A percentile compares a stretch with the other conserved stretches of the same genome.
phyloP scores from a whole-genome alignment of 192 early-diverging fungal genomes.

The Dimargaris cristalligena region DNA sequence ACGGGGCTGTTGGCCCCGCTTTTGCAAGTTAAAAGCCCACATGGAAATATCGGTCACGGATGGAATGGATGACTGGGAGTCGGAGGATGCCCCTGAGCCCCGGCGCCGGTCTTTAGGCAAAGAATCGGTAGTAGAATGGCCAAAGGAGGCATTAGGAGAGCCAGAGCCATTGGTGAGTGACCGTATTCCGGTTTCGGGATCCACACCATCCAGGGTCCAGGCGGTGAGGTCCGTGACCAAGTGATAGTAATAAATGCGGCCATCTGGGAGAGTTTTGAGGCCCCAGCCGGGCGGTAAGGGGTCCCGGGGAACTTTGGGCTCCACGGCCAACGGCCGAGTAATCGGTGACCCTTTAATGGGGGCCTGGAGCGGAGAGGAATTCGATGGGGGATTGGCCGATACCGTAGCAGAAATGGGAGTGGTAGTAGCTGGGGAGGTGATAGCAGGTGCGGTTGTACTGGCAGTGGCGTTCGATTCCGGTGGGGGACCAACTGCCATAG shows the following conservation, averaged over 20 bases:
- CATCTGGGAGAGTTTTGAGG: slow-evolving; percentile 35
- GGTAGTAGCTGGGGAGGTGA: no score
- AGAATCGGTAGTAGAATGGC: slow-evolving; percentile 21
- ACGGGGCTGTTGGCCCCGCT: slow-evolving; percentile 16
- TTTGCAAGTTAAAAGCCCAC: slow-evolving; percentile 19
- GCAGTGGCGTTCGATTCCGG: no score
- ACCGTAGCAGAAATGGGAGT: no score
- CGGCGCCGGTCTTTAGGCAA: slow-evolving; percentile 8
- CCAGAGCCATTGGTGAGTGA: slow-evolving; percentile 15
- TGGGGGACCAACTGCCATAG: no score
- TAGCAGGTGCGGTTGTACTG: no score
- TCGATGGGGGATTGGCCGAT: no score
- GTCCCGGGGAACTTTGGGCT: no score
- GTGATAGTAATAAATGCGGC: slow-evolving; percentile 46
- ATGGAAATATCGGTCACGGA: slow-evolving; percentile 17
- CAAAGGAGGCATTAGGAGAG: slow-evolving; percentile 25
- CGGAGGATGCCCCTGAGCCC: not conserved
- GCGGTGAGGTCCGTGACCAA: slow-evolving; percentile 45
- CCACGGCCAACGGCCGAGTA: slow-evolving; percentile 23
- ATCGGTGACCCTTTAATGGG: no score
- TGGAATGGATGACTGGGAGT: slow-evolving; percentile 12
- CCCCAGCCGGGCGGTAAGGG: slow-evolving; percentile 40
- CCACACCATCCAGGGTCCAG: slow-evolving; percentile 32
- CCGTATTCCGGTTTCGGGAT: slow-evolving; percentile 16
- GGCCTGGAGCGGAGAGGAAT: no score